These are phyloP conservation scores for Gnaphalium uliginosum DNA, from an alignment of 129 eudicot species.

Conservation along the genomic window DNA sequence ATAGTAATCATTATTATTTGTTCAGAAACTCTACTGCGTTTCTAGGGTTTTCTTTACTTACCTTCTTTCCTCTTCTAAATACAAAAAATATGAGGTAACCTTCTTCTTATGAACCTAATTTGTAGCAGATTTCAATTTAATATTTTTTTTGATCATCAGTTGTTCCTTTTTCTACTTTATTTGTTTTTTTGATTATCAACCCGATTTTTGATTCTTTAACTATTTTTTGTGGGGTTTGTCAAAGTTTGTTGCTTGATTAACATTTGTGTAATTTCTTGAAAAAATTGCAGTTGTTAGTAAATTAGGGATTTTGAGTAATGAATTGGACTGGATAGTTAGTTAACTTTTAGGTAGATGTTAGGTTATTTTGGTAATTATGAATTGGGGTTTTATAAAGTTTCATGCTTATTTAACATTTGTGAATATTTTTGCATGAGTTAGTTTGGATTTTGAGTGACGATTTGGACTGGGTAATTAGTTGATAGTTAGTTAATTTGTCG, in stretches of 20 bases:
- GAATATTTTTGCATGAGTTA: too few species aligned
- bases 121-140: constrained; percentile 5
- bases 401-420: too few species aligned
- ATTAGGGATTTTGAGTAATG: constrained; percentile 11
- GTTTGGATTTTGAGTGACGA: background rate
- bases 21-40: constrained; percentile 5
- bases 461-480: background rate
- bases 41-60: constrained; percentile 50
- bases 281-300: background rate
- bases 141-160: background rate
- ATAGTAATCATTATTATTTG: background rate
- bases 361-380: background rate
- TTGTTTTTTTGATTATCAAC: background rate
- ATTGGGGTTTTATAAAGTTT: background rate
- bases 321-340: background rate
- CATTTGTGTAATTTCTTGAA: background rate
- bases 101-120: constrained; percentile 1
- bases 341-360: background rate
- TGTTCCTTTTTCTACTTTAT: background rate
- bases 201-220: background rate
- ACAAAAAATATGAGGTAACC: constrained; percentile 45
- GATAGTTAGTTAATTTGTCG: background rate
- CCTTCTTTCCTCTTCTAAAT: constrained; percentile 32
- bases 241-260: background rate
- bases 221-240: background rate